Evolutionary conservation across 345 rosid genomes (phyloP), one percentile per base, ranked within the genome.

Genomic region (Eucalyptus marginata): DNA sequence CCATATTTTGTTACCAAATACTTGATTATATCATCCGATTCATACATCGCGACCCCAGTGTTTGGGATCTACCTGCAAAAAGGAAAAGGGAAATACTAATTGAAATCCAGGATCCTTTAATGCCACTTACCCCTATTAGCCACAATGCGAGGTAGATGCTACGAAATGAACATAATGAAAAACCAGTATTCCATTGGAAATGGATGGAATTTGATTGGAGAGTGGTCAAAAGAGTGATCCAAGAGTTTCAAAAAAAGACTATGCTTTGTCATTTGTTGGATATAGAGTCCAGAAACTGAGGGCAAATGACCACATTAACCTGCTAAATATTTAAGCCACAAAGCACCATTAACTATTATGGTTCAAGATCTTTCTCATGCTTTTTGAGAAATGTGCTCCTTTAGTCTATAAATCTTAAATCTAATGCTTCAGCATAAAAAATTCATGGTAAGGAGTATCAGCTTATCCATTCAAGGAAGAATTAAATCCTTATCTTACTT

Each of bases 11-110:
- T 93, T 49, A 91, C 95, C 88, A 96, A 92, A 91, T 97, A 96
- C 92, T 95, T 96, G 88, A 97, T 96, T 91, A 97, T 97, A 86
- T 91, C 96, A 90, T 97, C 98, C 29, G 99, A 97, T 93, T 97
- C 99, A 88, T 97, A 96, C 97, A 97, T 96, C 59, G 98, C 92
- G 90, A 93, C 95, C 86, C 99, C 98, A 29, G 98, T 95, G 92
- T 97, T 97, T 64, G 98, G 98, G 99, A 94, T 96, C 99, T 56
- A 96, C 97, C 98, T 96, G 92, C 91, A 92, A 76, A 36, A 46
- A 76, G 46, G 49, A 51, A 89, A 51, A 89, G 84, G 86, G 89
- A 90, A 27, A 6, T 87, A 13, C 47, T 83, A 88, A 76, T 76
- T 76, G 27, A 76, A 20, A 36, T 76, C 88, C 88, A 86, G 87